Evolutionary conservation across 108 stramenopile genomes (phyloP).

Genomic region (Cyclotella baltica): DNA sequence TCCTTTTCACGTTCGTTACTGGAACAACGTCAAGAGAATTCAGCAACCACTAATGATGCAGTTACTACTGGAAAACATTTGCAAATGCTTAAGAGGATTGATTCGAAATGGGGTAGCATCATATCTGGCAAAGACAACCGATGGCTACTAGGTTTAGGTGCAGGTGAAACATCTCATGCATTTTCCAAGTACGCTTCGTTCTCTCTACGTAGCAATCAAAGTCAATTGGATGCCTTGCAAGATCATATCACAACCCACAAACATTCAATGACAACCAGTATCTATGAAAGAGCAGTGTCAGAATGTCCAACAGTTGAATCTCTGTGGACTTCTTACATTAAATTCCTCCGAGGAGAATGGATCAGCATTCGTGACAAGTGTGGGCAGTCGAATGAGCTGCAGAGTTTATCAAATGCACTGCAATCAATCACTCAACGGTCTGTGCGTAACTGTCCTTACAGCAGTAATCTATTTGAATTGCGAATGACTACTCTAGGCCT

Average conservation of each 20-base stretch:
- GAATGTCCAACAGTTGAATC: conserved; percentile 90
- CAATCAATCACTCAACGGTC: conserved; percentile 72
- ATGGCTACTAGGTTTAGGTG: conserved; percentile 74
- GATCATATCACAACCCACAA: conserved; percentile 27
- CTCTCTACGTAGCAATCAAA: conserved; percentile 38
- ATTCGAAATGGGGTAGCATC: conserved; percentile 40
- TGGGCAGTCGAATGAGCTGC: conserved; percentile 16
- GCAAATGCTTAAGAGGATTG: conserved; percentile 36
- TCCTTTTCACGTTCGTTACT: conserved; percentile 16
- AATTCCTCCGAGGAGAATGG: conserved; percentile 55
- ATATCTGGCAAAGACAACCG: conserved; percentile 29
- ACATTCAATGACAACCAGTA: conserved; percentile 34
- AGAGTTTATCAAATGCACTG: conserved; percentile 31
- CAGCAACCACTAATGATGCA: conserved; percentile 11
- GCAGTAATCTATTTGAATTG: conserved; percentile 61
- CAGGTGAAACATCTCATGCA: conserved; percentile 54
- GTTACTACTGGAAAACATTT: conserved; percentile 42
- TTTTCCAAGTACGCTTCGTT: conserved; percentile 62
- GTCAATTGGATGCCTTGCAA: conserved; percentile 24
- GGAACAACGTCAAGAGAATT: conserved; percentile 17
- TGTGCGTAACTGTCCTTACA: conserved; percentile 86
- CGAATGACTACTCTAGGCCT: conserved; percentile 52
- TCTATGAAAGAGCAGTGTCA: conserved; percentile 81
- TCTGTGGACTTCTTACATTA: conserved; percentile 78
- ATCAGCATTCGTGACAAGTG: conserved; percentile 17